Evolutionary conservation across 192 early-diverging fungal species (phyloP).

Genomic region (Backusella westeae): DNA sequence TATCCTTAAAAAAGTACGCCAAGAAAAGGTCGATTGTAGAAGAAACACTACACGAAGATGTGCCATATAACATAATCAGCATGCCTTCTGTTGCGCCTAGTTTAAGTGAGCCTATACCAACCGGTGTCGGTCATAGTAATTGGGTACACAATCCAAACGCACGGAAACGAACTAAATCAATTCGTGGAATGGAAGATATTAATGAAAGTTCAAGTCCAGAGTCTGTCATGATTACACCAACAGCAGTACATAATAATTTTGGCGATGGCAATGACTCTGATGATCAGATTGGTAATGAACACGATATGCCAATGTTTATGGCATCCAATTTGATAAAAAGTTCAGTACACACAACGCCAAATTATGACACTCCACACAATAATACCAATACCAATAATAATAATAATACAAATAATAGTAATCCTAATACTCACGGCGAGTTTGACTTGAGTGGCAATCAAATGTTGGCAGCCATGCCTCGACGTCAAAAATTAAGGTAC

Average conservation of each 20-base stretch:
- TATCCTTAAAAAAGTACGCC: slow-evolving; percentile 5
- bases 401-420: neutral
- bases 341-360: neutral
- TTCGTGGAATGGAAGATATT: neutral
- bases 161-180: slow-evolving; percentile 8
- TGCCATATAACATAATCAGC: neutral
- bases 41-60: neutral
- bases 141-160: neutral
- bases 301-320: neutral
- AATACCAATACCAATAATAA: neutral
- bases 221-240: neutral
- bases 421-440: neutral
- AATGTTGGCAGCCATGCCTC: slow-evolving; percentile 37
- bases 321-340: neutral
- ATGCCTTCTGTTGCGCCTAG: slow-evolving; percentile 11
- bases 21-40: neutral
- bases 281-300: neutral
- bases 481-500: slow-evolving; percentile 70
- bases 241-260: neutral
- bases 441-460: slow-evolving; percentile 10
- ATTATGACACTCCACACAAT: neutral
- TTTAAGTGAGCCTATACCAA: slow-evolving; percentile 13
- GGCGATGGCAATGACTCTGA: neutral
- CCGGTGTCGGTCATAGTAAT: neutral
- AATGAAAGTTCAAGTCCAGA: slow-evolving; percentile 6